Evolutionary conservation across 108 stramenopile genomes (phyloP), one percentile per base, ranked within the genome.

Genomic region (Pseudonitzschia multiseries): DNA sequence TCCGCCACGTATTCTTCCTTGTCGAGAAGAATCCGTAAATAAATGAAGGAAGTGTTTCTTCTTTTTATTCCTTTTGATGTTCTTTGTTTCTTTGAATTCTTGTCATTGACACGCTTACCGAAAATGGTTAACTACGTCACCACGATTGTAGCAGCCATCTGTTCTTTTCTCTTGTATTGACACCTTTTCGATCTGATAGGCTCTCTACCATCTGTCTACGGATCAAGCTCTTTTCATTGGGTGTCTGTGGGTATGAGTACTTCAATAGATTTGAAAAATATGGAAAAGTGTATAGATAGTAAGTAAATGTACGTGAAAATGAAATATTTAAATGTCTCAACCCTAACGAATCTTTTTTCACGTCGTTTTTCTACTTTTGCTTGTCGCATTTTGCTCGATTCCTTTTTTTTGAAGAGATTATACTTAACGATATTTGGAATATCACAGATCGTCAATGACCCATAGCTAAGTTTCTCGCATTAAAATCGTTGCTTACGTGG

Each of bases 131-230:
- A 26, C 22, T 24, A 56, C 54, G 54, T 56, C 54, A 56, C 24
- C 21, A 56, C 24, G 13, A 10, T 56, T 56, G 13, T 10, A 12
- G 20, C 5, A 26, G 1, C 22, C 54, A 56, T 56, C 54, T 56
- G 54, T 56, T 56, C 21, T 56, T 56, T 56, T 56, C 54, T 56
- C 24, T 56, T 56, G 4, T 24, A 2, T 56, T 56, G 54, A 56
- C 24, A 56, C 54, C 54, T 56, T 24, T 14, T 4, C 10, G 24
- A 20, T 56, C 22, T 56, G 54, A 56, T 56, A 26, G 54, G 54
- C 18, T 18, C 46, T 18, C 4, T 48, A 18, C 46, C 46, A 48
- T 5, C 46, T 48, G 46, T 48, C 46, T 18, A 14, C 4, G 46
- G 46, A 10, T 18, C 13, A 14, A 18, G 1, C 18, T 14, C 4